These are phyloP conservation scores for Atalantia buxifolia DNA, from an alignment of 345 rosid genomes.

Conservation along the genomic window DNA sequence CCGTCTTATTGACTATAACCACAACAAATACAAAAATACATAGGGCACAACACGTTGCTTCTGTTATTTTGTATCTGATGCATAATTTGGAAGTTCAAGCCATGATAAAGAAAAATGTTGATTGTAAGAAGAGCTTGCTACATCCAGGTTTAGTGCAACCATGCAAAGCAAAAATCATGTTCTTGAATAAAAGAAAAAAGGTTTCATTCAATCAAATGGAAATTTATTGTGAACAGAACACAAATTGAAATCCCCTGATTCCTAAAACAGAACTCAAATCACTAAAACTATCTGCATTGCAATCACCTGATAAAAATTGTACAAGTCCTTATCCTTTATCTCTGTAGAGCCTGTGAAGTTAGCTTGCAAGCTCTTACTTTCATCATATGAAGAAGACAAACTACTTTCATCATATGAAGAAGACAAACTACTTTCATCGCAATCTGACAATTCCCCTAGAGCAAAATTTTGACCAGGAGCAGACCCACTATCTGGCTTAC, in stretches of 20 bases:
- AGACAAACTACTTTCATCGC: slow-evolving; percentile 28
- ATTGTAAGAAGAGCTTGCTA: not conserved
- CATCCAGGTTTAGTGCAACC: not conserved
- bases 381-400: slow-evolving; percentile 43
- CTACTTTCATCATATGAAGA: slow-evolving; percentile 44
- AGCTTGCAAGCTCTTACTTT: slow-evolving; percentile 28
- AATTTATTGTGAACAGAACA: not conserved
- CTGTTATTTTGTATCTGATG: not conserved
- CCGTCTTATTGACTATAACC: not conserved
- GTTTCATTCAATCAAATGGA: not conserved
- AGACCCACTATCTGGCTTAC: slow-evolving; percentile 28
- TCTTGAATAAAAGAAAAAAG: not conserved
- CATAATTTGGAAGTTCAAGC: not conserved
- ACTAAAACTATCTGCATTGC: not conserved
- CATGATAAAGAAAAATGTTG: not conserved
- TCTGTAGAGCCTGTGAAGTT: slow-evolving; percentile 34
- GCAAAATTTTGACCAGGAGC: slow-evolving; percentile 36
- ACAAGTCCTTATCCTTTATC: slow-evolving; percentile 48
- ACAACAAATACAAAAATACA: not conserved
- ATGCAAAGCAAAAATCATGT: not conserved
- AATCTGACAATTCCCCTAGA: slow-evolving; percentile 32
- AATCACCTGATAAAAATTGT: slow-evolving; percentile 89
- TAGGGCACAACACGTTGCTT: not conserved
- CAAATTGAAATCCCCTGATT: not conserved
- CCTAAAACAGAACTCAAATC: not conserved